A percentile compares a stretch with the other conserved stretches of the same genome.
Conservation (phyloP, 2,329 filamentous ascomycete species). For the Madurella fahalii region DNA sequence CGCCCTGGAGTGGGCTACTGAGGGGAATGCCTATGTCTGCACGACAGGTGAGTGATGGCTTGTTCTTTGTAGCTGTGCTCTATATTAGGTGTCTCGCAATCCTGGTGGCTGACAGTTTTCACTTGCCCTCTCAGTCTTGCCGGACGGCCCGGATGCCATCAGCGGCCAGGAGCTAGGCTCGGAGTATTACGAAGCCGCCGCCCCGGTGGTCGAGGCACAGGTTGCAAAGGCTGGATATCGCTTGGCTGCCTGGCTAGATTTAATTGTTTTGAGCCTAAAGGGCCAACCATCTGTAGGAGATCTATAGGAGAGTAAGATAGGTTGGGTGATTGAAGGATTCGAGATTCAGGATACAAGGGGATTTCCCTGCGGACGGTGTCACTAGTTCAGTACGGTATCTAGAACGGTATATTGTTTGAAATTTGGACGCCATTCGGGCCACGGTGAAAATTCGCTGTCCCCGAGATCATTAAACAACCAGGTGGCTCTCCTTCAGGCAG, state of each 20-base stretch:
- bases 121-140: constrained; percentile 46
- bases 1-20: constrained; percentile 59
- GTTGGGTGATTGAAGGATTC: background rate
- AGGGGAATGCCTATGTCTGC: constrained; percentile 61
- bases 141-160: constrained; percentile 56
- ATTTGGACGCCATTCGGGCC: too few relatives aligned
- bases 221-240: constrained; percentile 66
- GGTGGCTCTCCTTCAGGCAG: too few relatives aligned
- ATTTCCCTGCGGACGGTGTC: background rate
- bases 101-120: constrained; percentile 16
- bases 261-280: constrained; percentile 43
- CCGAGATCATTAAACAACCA: too few relatives aligned
- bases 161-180: constrained; percentile 57
- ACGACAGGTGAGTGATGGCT: constrained; percentile 48
- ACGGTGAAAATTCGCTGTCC: too few relatives aligned
- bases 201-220: constrained; percentile 61
- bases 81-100: background rate
- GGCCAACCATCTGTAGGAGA: constrained; percentile 12
- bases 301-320: constrained; percentile 8
- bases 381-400: background rate
- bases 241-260: constrained; percentile 63
- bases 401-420: too few relatives aligned
- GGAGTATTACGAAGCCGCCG: constrained; percentile 60
- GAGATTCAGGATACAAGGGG: background rate
- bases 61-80: background rate